Conservation (phyloP, 441 rosid species). For the Aleurites moluccanus region DNA sequence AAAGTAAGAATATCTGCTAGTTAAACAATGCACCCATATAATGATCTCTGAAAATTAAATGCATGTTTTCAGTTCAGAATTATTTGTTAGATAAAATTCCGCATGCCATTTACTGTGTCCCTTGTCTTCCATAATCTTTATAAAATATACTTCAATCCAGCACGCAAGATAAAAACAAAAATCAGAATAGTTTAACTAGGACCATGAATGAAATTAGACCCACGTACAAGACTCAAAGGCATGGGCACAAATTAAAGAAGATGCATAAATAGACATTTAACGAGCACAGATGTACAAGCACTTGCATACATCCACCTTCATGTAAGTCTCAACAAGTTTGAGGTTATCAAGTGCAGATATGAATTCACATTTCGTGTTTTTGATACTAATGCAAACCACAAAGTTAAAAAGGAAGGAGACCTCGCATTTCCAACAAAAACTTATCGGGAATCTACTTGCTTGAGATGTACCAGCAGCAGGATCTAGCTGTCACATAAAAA, state of each 20-base stretch:
- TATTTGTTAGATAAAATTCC: background rate
- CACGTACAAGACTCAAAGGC: background rate
- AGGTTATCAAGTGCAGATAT: background rate
- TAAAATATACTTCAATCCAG: background rate
- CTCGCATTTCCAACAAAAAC: slow-evolving; percentile 71
- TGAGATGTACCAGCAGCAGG: slow-evolving; percentile 44
- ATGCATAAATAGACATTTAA: background rate
- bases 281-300: background rate
- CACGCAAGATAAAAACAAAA: background rate
- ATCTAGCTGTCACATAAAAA: slow-evolving; percentile 38
- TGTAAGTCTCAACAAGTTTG: background rate
- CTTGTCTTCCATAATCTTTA: background rate
- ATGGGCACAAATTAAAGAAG: background rate
- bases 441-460: slow-evolving; percentile 55
- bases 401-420: slow-evolving; percentile 7
- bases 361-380: background rate
- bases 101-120: background rate
- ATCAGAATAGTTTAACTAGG: background rate
- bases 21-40: background rate
- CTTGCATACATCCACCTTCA: background rate
- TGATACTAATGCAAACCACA: background rate
- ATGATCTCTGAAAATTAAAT: background rate
- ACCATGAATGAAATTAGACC: background rate
- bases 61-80: background rate
- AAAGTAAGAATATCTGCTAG: background rate